Evolutionary conservation across 2,329 filamentous ascomycete species (phyloP).

Genomic region (Ceratocystis cacaofunesta): DNA sequence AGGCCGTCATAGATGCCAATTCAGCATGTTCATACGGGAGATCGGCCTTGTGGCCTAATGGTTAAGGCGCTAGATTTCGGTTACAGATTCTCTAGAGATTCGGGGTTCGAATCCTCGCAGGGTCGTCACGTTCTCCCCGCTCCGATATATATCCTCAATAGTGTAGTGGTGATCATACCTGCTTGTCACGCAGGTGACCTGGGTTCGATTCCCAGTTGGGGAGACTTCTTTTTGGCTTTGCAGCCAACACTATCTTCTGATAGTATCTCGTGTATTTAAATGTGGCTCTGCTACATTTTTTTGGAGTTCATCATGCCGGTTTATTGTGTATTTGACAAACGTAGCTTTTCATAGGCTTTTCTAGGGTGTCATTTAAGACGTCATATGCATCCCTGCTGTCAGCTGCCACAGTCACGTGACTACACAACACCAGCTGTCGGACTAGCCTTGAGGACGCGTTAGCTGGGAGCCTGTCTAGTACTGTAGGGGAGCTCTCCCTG

Average conservation of each 20-base stretch:
- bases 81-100: conserved; percentile 7
- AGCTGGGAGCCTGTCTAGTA: conserved; percentile 1
- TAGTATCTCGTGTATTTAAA: background rate
- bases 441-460: conserved; percentile 8
- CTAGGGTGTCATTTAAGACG: background rate
- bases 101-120: conserved; percentile 10
- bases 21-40: background rate
- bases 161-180: conserved; percentile 14
- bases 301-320: background rate
- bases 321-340: background rate
- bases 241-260: background rate
- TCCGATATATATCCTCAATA: background rate
- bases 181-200: conserved; percentile 14
- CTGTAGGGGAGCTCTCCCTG: background rate
- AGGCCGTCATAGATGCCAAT: background rate
- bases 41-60: conserved; percentile 9
- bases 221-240: background rate
- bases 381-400: background rate
- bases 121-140: background rate
- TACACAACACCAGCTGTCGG: background rate
- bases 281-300: background rate
- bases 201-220: conserved; percentile 13
- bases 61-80: conserved; percentile 11
- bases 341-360: background rate
- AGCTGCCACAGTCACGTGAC: background rate